Evolutionary conservation across 2,329 filamentous ascomycete species (phyloP), one percentile per base, ranked within the genome.

Genomic region (Colletotrichum echinochloae): DNA sequence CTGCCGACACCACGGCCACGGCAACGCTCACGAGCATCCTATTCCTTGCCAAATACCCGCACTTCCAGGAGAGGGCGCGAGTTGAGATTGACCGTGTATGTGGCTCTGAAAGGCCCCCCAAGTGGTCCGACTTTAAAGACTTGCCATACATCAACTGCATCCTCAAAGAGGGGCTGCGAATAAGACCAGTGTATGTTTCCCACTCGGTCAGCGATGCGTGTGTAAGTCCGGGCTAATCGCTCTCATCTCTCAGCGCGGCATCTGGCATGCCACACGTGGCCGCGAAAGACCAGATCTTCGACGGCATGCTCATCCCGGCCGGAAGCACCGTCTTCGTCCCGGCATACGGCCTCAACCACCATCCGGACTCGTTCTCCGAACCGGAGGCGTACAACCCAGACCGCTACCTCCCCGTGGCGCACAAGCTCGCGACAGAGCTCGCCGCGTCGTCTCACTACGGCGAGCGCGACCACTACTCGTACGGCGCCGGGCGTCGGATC

Each of bases 401-500:
- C 6, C 74, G 75, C 2, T 78, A 72, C 56, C 55, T 66, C 5
- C 60, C 71, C 14, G 44, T 77, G 18, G 78, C 81, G 0, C 72
- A 48, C 2, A 70, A 75, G 26, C 75, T 79, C 2, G 77, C 80
- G 0, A 68, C 77, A 1, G 74, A 75, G 16, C 77, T 79, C 56
- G 77, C 80, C 3, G 70, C 69, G 3, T 73, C 67, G 11, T 23
- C 73, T 2, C 73, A 73, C 51, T 73, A 73, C 20, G 59, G 65
- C 12, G 66, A 72, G 7, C 78, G 81, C 9, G 81, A 83, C 68
- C 84, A 86, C 72, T 87, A 83, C 71, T 78, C 78, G 3, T 87
- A 85, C 74, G 84, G 84, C 5, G 80, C 78, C 16, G 85, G 85
- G 1, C 79, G 85, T 1, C 81, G 85, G 8, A 81, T 86, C 30